Conservation (phyloP, 2,329 filamentous ascomycete genomes). For the Rutstroemia sp. region DNA sequence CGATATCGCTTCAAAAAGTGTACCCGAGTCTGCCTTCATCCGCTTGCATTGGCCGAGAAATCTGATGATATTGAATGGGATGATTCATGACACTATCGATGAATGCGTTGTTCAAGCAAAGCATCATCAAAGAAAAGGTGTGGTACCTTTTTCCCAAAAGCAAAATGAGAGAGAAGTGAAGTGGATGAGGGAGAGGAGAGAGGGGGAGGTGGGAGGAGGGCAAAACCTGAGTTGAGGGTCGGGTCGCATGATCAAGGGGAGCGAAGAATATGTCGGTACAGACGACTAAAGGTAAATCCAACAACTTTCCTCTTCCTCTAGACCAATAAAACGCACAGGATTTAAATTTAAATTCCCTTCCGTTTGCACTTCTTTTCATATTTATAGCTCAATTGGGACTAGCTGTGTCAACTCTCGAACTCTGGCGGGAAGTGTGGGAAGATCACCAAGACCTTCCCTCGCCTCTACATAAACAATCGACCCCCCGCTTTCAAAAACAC, state of each 20-base stretch:
- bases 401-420: not conserved
- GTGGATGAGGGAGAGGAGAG: not conserved
- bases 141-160: not conserved
- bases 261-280: not conserved
- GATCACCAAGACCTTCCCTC: constrained; percentile 5
- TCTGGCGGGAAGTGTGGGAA: not conserved
- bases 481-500: constrained; percentile 1
- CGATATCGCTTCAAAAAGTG: not conserved
- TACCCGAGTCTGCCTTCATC: too few relatives aligned
- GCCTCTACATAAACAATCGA: constrained; percentile 6
- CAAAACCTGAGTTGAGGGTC: constrained; percentile 2
- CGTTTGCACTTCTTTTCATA: constrained; percentile 4
- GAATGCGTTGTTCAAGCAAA: not conserved
- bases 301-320: not conserved
- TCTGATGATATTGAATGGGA: not conserved
- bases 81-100: not conserved
- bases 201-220: not conserved
- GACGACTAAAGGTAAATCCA: not conserved
- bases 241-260: constrained; percentile 7
- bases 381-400: constrained; percentile 6
- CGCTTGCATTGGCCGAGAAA: too few relatives aligned
- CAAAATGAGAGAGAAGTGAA: not conserved
- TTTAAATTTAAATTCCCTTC: not conserved
- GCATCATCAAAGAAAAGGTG: not conserved
- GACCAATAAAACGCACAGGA: not conserved